phyloP scores from a whole-genome alignment of 805 yeast genomes.

The Saccharomycopsis sp. region DNA sequence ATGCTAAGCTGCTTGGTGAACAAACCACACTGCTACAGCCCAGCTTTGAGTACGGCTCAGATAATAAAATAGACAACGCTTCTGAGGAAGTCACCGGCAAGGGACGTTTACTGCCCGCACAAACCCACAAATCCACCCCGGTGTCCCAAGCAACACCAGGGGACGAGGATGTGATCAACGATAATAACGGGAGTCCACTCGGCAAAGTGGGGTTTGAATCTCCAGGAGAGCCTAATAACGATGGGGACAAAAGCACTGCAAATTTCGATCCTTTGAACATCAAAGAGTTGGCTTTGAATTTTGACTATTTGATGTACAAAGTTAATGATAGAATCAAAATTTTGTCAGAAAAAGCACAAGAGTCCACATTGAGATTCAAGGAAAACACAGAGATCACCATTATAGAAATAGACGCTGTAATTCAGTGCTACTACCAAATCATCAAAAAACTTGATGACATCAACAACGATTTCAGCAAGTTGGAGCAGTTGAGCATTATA shows the following conservation, averaged over 20 bases:
- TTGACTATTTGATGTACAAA: slow-evolving; percentile 56
- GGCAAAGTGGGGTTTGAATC: not conserved
- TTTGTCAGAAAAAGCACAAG: slow-evolving; percentile 36
- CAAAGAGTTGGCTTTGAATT: slow-evolving; percentile 48
- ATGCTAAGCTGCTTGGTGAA: no score
- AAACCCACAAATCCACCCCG: no score
- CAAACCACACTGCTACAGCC: no score
- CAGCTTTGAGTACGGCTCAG: no score
- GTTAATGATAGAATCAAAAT: slow-evolving; percentile 47
- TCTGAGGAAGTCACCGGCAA: no score
- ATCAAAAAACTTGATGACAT: slow-evolving; percentile 39
- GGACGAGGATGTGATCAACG: no score
- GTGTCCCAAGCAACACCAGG: no score
- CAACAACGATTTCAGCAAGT: slow-evolving; percentile 43
- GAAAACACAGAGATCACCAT: slow-evolving; percentile 21
- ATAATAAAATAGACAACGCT: no score
- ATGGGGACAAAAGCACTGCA: no score
- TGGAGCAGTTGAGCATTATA: slow-evolving; percentile 39
- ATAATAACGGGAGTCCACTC: no score
- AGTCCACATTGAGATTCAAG: slow-evolving; percentile 24
- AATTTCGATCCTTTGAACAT: slow-evolving; percentile 56
- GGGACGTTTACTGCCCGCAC: no score
- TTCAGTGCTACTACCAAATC: slow-evolving; percentile 33
- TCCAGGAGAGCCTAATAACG: not conserved
- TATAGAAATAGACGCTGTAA: slow-evolving; percentile 32